phyloP scores from a whole-genome alignment of 1,139 yeast species.

The Hyphopichia khmerensis region DNA sequence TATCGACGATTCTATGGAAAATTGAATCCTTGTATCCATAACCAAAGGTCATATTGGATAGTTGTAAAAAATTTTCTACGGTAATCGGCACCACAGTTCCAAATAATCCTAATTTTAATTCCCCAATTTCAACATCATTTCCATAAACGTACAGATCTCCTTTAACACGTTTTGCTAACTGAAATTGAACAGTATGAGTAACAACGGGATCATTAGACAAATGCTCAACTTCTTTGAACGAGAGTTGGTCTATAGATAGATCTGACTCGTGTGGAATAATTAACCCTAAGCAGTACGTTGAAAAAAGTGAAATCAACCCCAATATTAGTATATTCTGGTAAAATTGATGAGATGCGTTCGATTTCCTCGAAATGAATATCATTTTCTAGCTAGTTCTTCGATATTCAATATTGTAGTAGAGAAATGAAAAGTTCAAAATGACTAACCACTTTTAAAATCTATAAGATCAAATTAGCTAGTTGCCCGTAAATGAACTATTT shows the following conservation, averaged over 20 bases:
- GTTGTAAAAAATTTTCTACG: constrained; percentile 35
- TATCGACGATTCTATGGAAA: constrained; percentile 38
- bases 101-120: constrained; percentile 22
- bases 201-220: constrained; percentile 25
- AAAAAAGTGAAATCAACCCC: background rate
- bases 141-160: constrained; percentile 6
- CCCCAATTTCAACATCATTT: constrained; percentile 17
- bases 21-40: constrained; percentile 31
- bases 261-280: constrained; percentile 3
- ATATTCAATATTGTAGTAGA: no score
- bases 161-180: constrained; percentile 16
- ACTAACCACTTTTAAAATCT: no score
- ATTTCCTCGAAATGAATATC: background rate
- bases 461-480: no score
- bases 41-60: constrained; percentile 31
- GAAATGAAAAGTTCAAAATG: no score
- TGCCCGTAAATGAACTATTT: no score
- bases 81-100: constrained; percentile 37
- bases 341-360: background rate
- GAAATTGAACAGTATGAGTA: constrained; percentile 26
- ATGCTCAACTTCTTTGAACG: constrained; percentile 9
- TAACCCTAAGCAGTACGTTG: background rate
- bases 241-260: background rate
- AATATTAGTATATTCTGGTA: background rate
- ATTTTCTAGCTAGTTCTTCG: background rate